phyloP scores from a whole-genome alignment of 345 rosid genomes.

The Aurinia saxatilis region DNA sequence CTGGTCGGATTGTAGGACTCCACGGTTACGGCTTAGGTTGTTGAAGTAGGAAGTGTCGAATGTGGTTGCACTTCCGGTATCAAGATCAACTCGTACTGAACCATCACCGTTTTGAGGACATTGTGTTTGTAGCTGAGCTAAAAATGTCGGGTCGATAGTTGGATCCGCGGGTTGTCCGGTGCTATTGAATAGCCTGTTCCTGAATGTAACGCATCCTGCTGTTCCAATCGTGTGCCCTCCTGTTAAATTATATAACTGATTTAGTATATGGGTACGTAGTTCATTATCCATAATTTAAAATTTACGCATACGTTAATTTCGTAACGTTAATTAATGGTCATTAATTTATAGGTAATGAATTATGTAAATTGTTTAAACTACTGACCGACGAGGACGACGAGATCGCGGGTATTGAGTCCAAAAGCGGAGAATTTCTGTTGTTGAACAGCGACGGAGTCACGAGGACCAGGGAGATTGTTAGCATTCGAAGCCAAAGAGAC shows the following conservation, averaged over 20 bases:
- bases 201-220: slow-evolving; percentile 36
- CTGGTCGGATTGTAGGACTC: slow-evolving; percentile 41
- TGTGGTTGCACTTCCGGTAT: slow-evolving; percentile 37
- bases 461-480: slow-evolving; percentile 31
- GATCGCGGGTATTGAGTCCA: slow-evolving; percentile 39
- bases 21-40: slow-evolving; percentile 39
- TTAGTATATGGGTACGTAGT: slow-evolving; percentile 8
- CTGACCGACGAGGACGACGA: slow-evolving; percentile 44
- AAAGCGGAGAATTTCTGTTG: slow-evolving; percentile 32
- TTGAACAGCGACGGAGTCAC: slow-evolving; percentile 38
- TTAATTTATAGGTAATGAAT: too few species aligned
- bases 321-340: not conserved
- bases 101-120: slow-evolving; percentile 40
- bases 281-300: too few species aligned
- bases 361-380: not conserved
- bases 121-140: slow-evolving; percentile 32
- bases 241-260: not conserved
- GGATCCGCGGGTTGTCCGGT: slow-evolving; percentile 35
- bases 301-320: too few species aligned
- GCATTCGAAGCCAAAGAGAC: slow-evolving; percentile 34
- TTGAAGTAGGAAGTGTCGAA: slow-evolving; percentile 42
- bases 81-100: slow-evolving; percentile 37
- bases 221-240: slow-evolving; percentile 61
- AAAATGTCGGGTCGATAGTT: slow-evolving; percentile 29
- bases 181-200: slow-evolving; percentile 34